Evolutionary conservation across 164 flowering plant species (phyloP), one percentile per base, ranked within the genome.

Genomic region (Platanus orientalis): DNA sequence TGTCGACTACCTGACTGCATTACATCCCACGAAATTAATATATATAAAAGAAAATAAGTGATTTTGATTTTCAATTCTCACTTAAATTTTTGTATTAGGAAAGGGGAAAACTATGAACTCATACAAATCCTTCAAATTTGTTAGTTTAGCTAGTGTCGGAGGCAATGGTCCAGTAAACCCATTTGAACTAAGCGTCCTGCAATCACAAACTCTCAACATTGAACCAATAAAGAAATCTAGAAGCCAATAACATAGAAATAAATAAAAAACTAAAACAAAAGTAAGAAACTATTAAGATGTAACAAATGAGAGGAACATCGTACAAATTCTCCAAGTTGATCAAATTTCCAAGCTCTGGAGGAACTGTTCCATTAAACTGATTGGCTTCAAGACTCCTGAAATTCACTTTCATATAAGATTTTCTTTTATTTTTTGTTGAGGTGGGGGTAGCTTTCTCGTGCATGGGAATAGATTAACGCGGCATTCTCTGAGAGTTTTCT

Each of bases 301-400:
- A n/a, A 45, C n/a, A 58, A 62, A n/a, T 27, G 53, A n/a, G n/a
- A n/a, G n/a, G n/a, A n/a, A n/a, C n/a, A n/a, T 14, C 64, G 66
- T 67, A 74, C 77, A 74, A 16, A 58, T 57, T 70, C 48, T 59
- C 30, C 20, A 74, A 45, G 55, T 32, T 21, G 21, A 65, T 27
- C 32, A 74, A 59, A 62, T 60, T 58, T 54, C 76, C 79, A 49
- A 76, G 61, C 68, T 72, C 74, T 9, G 65, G 60, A 23, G 79
- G 79, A 54, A 76, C 65, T 55, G 36, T 14, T 51, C 79, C 79
- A 28, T 64, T 36, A 24, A 76, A 42, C 63, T 59, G 63, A 69
- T 76, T 76, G 71, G 1, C 40, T 54, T 72, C 79, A 40, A 76
- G 17, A 39, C 42, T 52, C 42, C 79, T 76, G 42, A 57, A 57